These are phyloP conservation scores for Calocybe gangraenosa DNA, from an alignment of 768 basidiomycete species.

Conservation along the genomic window DNA sequence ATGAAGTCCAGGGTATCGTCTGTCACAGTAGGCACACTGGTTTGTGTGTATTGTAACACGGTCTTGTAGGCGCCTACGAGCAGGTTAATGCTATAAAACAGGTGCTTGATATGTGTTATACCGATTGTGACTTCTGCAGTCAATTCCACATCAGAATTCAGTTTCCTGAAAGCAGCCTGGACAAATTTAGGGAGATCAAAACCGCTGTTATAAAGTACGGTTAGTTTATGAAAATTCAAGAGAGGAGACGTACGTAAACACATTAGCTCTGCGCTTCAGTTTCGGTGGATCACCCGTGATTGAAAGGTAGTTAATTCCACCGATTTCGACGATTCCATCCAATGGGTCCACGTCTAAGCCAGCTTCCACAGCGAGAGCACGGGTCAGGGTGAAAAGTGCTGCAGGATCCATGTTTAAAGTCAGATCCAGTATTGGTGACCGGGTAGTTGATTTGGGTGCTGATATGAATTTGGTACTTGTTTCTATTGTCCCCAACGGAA, in stretches of 20 bases:
- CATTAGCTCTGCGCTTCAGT: slow-evolving; percentile 35
- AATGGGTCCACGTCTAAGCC: slow-evolving; percentile 56
- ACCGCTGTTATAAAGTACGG: slow-evolving; percentile 33
- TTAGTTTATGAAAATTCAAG: background rate
- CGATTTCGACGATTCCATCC: slow-evolving; percentile 61
- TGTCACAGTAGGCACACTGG: slow-evolving; percentile 50
- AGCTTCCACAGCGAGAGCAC: slow-evolving; percentile 61
- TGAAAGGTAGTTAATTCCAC: slow-evolving; percentile 60
- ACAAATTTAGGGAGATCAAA: slow-evolving; percentile 64
- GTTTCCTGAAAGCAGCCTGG: slow-evolving; percentile 59
- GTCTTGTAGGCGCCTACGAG: slow-evolving; percentile 58
- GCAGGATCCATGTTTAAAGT: slow-evolving; percentile 67
- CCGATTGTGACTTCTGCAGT: slow-evolving; percentile 56
- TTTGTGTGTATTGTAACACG: slow-evolving; percentile 57
- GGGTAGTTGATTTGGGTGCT: slow-evolving; percentile 47
- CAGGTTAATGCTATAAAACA: background rate
- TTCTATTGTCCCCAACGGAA: slow-evolving; percentile 58
- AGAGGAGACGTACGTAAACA: slow-evolving; percentile 45
- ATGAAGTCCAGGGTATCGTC: slow-evolving; percentile 60
- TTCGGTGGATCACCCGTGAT: slow-evolving; percentile 27
- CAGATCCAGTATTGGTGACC: slow-evolving; percentile 55
- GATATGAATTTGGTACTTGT: slow-evolving; percentile 46
- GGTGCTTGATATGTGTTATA: slow-evolving; percentile 14
- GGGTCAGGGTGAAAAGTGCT: slow-evolving; percentile 66
- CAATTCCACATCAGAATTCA: slow-evolving; percentile 58